phyloP scores from a whole-genome alignment of 768 basidiomycete species.

The Crepidotus variabilis region DNA sequence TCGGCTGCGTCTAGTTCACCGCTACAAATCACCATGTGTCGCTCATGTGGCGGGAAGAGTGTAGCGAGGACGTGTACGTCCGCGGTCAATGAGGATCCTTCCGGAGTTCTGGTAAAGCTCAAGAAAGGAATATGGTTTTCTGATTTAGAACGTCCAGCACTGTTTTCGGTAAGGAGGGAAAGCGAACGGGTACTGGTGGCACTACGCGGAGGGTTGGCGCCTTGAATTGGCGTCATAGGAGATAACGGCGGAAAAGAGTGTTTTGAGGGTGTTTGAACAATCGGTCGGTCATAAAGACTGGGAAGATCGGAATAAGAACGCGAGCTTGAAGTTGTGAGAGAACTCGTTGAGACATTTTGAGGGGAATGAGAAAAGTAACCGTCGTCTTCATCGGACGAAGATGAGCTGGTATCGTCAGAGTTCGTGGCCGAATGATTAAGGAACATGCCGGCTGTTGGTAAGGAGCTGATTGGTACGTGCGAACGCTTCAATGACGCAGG shows the following conservation, averaged over 20 bases:
- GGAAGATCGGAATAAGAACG: constrained; percentile 41
- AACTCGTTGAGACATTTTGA: constrained; percentile 29
- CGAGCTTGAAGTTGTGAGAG: constrained; percentile 32
- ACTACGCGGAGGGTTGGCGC: neutral
- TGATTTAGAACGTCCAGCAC: constrained; percentile 4
- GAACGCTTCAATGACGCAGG: neutral
- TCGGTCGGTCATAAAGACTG: constrained; percentile 20
- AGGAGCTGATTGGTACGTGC: neutral
- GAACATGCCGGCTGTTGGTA: neutral
- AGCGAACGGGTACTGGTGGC: neutral
- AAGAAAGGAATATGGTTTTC: constrained; percentile 60
- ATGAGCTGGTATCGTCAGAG: constrained; percentile 13
- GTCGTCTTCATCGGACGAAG: constrained; percentile 41
- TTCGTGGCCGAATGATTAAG: neutral
- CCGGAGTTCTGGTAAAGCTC: constrained; percentile 72
- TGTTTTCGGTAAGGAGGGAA: neutral
- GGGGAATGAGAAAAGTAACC: constrained; percentile 65
- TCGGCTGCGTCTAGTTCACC: constrained; percentile 64
- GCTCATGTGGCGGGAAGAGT: constrained; percentile 66
- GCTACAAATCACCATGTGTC: constrained; percentile 72
- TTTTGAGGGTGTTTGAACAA: constrained; percentile 33
- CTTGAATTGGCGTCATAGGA: constrained; percentile 7
- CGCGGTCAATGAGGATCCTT: constrained; percentile 75
- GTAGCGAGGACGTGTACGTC: constrained; percentile 64
- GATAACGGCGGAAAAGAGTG: constrained; percentile 22